Evolutionary conservation across 352 stramenopile species (phyloP).

Genomic region (Lagenidium giganteum): DNA sequence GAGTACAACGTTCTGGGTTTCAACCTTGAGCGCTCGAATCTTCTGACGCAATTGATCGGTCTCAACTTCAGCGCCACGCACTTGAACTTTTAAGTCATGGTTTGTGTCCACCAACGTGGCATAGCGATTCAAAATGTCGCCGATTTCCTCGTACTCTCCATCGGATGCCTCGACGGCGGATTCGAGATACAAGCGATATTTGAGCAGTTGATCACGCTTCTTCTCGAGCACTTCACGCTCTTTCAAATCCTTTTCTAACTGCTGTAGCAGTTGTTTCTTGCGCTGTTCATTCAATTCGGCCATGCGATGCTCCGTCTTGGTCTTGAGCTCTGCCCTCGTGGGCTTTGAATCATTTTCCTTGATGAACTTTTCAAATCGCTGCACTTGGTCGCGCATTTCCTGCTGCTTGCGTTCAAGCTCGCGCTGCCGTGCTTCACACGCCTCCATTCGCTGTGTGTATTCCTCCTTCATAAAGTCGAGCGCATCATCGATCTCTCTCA

Average conservation of each 20-base stretch:
- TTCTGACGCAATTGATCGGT: conserved; percentile 74
- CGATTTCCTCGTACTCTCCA: conserved; percentile 81
- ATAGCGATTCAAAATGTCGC: conserved; percentile 81
- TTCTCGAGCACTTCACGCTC: conserved; percentile 68
- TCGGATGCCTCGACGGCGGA: conserved; percentile 77
- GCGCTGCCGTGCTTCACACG: conserved; percentile 70
- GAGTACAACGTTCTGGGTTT: conserved; percentile 80
- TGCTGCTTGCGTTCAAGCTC: conserved; percentile 85
- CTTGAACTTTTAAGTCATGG: conserved; percentile 77
- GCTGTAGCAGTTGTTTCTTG: conserved; percentile 61
- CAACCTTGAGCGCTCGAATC: conserved; percentile 69
- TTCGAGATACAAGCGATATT: conserved; percentile 84
- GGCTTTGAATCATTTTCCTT: conserved; percentile 92
- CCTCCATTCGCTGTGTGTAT: conserved; percentile 85
- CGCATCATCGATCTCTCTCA: conserved; percentile 89
- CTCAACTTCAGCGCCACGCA: conserved; percentile 58
- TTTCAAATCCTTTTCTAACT: conserved; percentile 67
- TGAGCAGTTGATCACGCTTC: conserved; percentile 74
- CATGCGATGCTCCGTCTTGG: conserved; percentile 77
- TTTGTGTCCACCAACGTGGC: conserved; percentile 86
- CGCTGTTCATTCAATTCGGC: conserved; percentile 74
- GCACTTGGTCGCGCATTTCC: conserved; percentile 90
- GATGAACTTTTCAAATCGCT: conserved; percentile 92
- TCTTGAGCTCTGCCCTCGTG: conserved; percentile 82
- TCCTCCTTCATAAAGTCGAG: conserved; percentile 93